phyloP scores from a whole-genome alignment of 2,329 filamentous ascomycete genomes.

The Aureobasidium zeae region DNA sequence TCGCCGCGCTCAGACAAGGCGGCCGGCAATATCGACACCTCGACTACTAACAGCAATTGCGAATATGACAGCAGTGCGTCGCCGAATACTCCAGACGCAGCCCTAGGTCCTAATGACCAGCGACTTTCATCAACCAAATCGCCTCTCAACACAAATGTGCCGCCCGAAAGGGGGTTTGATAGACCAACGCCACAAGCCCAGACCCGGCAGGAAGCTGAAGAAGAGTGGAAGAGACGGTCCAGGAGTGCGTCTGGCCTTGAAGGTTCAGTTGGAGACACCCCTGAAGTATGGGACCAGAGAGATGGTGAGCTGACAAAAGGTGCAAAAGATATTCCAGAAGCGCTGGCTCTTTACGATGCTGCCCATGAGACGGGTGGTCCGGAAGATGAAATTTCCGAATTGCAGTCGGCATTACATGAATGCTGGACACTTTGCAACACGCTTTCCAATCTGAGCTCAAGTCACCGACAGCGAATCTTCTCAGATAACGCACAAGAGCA shows the following conservation, averaged over 20 bases:
- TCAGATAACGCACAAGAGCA: constrained; percentile 72
- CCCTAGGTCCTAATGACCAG: constrained; percentile 24
- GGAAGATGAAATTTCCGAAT: constrained; percentile 48
- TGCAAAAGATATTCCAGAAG: constrained; percentile 30
- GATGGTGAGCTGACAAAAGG: not conserved
- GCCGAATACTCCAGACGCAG: constrained; percentile 29
- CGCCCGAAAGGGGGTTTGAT: constrained; percentile 43
- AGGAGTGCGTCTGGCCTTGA: constrained; percentile 66
- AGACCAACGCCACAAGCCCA: constrained; percentile 75
- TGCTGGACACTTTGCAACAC: constrained; percentile 95
- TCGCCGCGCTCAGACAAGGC: constrained; percentile 20
- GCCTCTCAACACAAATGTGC: constrained; percentile 65
- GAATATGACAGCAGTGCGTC: constrained; percentile 30
- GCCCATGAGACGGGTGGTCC: not conserved
- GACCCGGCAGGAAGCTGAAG: constrained; percentile 65
- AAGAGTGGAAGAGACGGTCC: constrained; percentile 42
- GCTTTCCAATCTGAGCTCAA: constrained; percentile 72
- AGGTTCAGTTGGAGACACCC: constrained; percentile 49
- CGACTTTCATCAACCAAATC: constrained; percentile 40
- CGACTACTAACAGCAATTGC: constrained; percentile 26
- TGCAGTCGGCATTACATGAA: constrained; percentile 71
- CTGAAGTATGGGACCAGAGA: too few species aligned
- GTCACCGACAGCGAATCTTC: constrained; percentile 71
- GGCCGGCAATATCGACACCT: constrained; percentile 20
- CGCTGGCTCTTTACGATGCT: not conserved